Percentiles rank a stretch among this genome's conserved stretches.
phyloP scores from a whole-genome alignment of 768 basidiomycete species.

The Hortiboletus campestris region DNA sequence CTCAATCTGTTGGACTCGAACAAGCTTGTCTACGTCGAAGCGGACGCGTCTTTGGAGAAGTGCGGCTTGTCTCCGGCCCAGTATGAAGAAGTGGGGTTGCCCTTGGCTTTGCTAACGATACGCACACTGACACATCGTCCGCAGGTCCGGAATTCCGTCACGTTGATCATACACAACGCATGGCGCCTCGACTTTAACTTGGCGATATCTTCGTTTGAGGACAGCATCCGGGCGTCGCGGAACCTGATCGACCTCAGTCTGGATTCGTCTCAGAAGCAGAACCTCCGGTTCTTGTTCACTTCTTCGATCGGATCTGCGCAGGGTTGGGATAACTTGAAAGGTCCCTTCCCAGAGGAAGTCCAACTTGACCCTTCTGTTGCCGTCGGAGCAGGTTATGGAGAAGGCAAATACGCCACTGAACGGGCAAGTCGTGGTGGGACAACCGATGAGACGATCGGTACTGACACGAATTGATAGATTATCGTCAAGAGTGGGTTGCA shows the following conservation, averaged over 20 bases:
- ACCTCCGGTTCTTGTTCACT: slow-evolving; percentile 38
- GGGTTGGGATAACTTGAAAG: slow-evolving; percentile 28
- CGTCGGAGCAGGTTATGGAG: slow-evolving; percentile 43
- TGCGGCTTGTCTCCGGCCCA: slow-evolving; percentile 30
- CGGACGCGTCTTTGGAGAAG: slow-evolving; percentile 26
- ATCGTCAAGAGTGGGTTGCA: slow-evolving; percentile 39
- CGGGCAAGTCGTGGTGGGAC: slow-evolving; percentile 21
- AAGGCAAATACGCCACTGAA: slow-evolving; percentile 46
- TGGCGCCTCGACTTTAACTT: slow-evolving; percentile 48
- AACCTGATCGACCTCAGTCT: slow-evolving; percentile 35
- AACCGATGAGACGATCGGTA: neutral
- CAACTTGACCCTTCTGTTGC: slow-evolving; percentile 33
- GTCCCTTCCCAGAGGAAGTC: slow-evolving; percentile 37
- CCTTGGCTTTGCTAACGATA: neutral
- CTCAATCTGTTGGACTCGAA: slow-evolving; percentile 22
- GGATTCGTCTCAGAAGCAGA: slow-evolving; percentile 24
- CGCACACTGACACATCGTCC: neutral
- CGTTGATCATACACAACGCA: slow-evolving; percentile 41
- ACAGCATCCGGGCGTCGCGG: slow-evolving; percentile 38
- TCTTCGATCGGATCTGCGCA: slow-evolving; percentile 39
- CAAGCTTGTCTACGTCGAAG: slow-evolving; percentile 37
- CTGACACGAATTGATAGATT: slow-evolving; percentile 23
- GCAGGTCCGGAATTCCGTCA: slow-evolving; percentile 35
- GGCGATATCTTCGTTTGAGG: slow-evolving; percentile 42
- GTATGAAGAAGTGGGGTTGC: slow-evolving; percentile 16